phyloP scores from a whole-genome alignment of 164 flowering plant species.

The Vitis labrusca region DNA sequence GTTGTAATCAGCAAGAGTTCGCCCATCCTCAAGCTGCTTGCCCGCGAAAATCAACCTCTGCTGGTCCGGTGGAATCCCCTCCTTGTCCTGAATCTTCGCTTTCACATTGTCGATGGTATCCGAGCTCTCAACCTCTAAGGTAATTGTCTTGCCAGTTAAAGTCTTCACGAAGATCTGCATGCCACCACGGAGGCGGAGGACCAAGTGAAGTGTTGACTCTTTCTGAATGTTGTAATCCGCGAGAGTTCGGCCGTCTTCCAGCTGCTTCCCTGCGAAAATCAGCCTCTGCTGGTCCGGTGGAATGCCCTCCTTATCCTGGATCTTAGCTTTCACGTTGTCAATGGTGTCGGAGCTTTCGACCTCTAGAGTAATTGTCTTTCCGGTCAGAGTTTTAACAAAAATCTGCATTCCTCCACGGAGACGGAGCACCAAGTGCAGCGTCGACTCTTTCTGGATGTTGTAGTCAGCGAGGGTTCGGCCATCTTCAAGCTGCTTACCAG shows the following conservation, averaged over 20 bases:
- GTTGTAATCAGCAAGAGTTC: too few species aligned
- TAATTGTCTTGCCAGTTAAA: too few species aligned
- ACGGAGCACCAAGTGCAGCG: constrained; percentile 23
- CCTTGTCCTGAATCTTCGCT: too few species aligned
- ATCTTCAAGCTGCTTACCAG: constrained; percentile 28
- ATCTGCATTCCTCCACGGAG: constrained; percentile 17
- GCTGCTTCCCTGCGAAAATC: constrained; percentile 11
- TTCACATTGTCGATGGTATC: too few species aligned
- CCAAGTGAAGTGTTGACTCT: background rate
- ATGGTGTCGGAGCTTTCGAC: constrained; percentile 20
- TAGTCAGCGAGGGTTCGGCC: constrained; percentile 26
- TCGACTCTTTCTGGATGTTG: constrained; percentile 26
- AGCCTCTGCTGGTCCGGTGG: constrained; percentile 20
- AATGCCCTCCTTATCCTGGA: constrained; percentile 17
- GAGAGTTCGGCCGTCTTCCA: constrained; percentile 11
- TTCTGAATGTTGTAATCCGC: constrained; percentile 9
- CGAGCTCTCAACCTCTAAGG: too few species aligned
- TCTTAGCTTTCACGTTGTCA: constrained; percentile 14
- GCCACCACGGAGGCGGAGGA: too few species aligned
- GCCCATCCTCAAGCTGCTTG: too few species aligned
- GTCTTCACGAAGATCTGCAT: too few species aligned
- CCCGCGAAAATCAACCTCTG: too few species aligned
- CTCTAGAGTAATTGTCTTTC: constrained; percentile 14
- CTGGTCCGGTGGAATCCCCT: too few species aligned
- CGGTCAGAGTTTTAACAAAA: constrained; percentile 13